Evolutionary conservation across 2,329 filamentous ascomycete genomes (phyloP).

Genomic region (Nothophaeocryptopus gaeumannii): DNA sequence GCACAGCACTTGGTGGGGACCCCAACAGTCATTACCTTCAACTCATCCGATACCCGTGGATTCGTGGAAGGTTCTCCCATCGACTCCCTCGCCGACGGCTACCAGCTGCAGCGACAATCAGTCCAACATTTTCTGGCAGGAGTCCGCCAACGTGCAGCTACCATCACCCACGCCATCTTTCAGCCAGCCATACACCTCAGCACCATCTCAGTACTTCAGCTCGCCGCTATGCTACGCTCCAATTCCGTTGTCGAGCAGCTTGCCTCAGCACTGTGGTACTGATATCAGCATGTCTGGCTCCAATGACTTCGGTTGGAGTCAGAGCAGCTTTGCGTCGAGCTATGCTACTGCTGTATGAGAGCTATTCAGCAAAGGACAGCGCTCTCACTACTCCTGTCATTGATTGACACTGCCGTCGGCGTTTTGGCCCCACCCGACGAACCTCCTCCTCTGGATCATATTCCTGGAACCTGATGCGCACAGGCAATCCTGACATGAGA

Average conservation of each 20-base stretch:
- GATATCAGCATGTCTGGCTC: slow-evolving; percentile 61
- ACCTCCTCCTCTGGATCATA: slow-evolving; percentile 21
- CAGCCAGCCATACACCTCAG: slow-evolving; percentile 68
- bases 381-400: slow-evolving; percentile 29
- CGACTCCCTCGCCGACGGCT: slow-evolving; percentile 70
- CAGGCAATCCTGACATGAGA: slow-evolving; percentile 43
- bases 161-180: slow-evolving; percentile 77
- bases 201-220: slow-evolving; percentile 66
- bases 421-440: slow-evolving; percentile 44
- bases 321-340: slow-evolving; percentile 72
- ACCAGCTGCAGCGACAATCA: slow-evolving; percentile 70
- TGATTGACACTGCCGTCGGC: slow-evolving; percentile 31
- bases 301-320: slow-evolving; percentile 81
- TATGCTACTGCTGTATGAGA: slow-evolving; percentile 78
- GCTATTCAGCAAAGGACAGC: slow-evolving; percentile 52
- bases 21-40: slow-evolving; percentile 59
- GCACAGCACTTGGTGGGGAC: slow-evolving; percentile 76
- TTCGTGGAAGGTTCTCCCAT: slow-evolving; percentile 85
- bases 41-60: slow-evolving; percentile 71
- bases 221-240: slow-evolving; percentile 71
- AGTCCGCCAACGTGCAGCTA: slow-evolving; percentile 68
- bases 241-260: slow-evolving; percentile 80
- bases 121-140: slow-evolving; percentile 72
- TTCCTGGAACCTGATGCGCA: slow-evolving; percentile 38
- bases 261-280: slow-evolving; percentile 78